These are phyloP conservation scores for Boletus insuetus DNA, from an alignment of 768 basidiomycete genomes.

Conservation along the genomic window DNA sequence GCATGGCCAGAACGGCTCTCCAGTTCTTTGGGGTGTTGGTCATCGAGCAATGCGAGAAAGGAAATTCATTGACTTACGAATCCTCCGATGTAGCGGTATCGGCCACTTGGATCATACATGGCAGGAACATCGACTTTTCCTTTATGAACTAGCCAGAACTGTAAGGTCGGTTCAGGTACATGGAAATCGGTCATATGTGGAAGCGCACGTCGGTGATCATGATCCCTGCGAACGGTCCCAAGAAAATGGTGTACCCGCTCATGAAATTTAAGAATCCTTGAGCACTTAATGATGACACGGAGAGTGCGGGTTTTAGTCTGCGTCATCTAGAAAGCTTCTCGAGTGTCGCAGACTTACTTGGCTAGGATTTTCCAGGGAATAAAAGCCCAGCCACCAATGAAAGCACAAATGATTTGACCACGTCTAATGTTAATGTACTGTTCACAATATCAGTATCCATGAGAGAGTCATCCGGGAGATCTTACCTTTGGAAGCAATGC, in stretches of 20 bases:
- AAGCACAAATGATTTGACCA: slow-evolving; percentile 28
- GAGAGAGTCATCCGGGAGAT: background rate
- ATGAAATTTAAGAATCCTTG: slow-evolving; percentile 76
- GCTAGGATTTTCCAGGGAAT: slow-evolving; percentile 83
- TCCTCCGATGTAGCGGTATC: slow-evolving; percentile 76
- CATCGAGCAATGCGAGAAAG: background rate
- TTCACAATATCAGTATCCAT: slow-evolving; percentile 1
- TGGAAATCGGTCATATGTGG: background rate
- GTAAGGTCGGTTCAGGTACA: slow-evolving; percentile 4
- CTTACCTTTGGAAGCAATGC: slow-evolving; percentile 59
- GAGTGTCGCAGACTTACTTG: slow-evolving; percentile 22
- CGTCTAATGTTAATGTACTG: slow-evolving; percentile 32
- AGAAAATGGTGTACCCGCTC: slow-evolving; percentile 81
- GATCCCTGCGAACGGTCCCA: slow-evolving; percentile 83
- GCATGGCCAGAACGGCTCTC: slow-evolving; percentile 69
- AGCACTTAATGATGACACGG: slow-evolving; percentile 33
- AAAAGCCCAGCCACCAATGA: slow-evolving; percentile 68
- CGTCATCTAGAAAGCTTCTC: background rate
- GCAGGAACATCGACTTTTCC: slow-evolving; percentile 76
- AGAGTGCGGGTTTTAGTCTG: background rate
- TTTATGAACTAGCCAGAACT: slow-evolving; percentile 79
- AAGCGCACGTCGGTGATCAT: slow-evolving; percentile 54
- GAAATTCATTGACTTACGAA: slow-evolving; percentile 48
- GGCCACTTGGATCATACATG: slow-evolving; percentile 76
- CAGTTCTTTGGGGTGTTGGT: slow-evolving; percentile 59